Base-by-base conservation (phyloP, 192 early-diverging fungal genomes). In the Linnemannia zychae region DNA sequence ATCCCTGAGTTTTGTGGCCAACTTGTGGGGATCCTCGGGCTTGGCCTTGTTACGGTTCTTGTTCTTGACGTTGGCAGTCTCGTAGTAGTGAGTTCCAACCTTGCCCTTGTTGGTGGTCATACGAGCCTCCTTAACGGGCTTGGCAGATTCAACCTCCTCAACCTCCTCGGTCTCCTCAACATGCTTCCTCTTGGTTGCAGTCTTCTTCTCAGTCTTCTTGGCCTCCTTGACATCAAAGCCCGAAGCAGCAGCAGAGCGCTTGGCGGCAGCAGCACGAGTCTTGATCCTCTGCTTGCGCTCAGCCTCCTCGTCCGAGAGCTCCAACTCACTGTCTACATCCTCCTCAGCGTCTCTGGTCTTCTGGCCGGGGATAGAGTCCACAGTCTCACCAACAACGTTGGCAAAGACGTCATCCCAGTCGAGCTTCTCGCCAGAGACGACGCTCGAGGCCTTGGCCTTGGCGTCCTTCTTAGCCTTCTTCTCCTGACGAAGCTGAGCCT, bases 11-110 rank as follows among this genome's bases (percentile, higher is more conserved):
- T 87, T 89, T 66, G 89, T 91, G 33, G 87, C 82, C 40, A 90
- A 70, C 72, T 90, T 91, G 22, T 85, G 72, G 24, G 90, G 91
- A 57, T 95, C 93, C 74, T 94, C 89, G 31, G 94, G 96, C 78
- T 93, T 94, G 52, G 85, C 86, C 84, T 95, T 96, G 86, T 93
- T 96, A 52, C 96, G 91, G 88, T 97, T 97, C 87, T 91, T 90
- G 89, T 98, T 98, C 91, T 99, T 99, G 86, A 99, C 94, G 87
- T 99, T 99, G 84, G 97, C 97, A 4, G 89, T 91, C 74, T 95
- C 94, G 76, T 99, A 99, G 87, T 92, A 99, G 87, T 99, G 95
- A 49, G 90, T 92, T 66, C 97, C 97, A 63, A 96, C 92, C 90
- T 98, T 98, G 65, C 89, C 88, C 90, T 98, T 98, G 92, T 97